These are phyloP conservation scores for Aureobasidium mangrovei DNA, from an alignment of 2,329 filamentous ascomycete genomes.

Conservation along the genomic window DNA sequence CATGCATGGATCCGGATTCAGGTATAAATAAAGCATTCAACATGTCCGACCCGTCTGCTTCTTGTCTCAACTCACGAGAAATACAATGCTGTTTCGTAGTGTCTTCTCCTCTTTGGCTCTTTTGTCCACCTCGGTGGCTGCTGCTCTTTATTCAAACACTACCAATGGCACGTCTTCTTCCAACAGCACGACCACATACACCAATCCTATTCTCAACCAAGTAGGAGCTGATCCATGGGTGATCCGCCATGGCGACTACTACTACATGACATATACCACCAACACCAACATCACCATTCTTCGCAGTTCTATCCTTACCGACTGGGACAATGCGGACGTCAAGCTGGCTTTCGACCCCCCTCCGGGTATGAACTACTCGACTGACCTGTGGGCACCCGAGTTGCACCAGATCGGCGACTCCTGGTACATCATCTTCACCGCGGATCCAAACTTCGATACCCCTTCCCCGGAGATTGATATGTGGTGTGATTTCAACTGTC, in stretches of 20 bases:
- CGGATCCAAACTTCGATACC: conserved; percentile 38
- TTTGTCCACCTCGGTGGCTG: background rate
- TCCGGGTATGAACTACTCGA: conserved; percentile 36
- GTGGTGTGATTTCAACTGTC: conserved; percentile 41
- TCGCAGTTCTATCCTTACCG: conserved; percentile 33
- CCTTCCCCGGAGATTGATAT: conserved; percentile 41
- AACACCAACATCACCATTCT: conserved; percentile 36
- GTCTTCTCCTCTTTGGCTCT: background rate
- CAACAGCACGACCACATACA: conserved; percentile 29
- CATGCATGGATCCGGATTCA: background rate
- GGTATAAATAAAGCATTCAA: background rate
- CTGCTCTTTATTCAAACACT: background rate
- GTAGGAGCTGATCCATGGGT: conserved; percentile 40
- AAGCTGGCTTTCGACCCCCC: conserved; percentile 36
- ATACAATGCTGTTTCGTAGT: background rate
- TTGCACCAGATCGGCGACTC: conserved; percentile 38
- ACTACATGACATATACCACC: conserved; percentile 40
- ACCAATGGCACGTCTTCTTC: background rate
- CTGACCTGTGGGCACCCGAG: conserved; percentile 44
- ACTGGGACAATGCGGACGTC: conserved; percentile 38
- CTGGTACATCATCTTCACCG: conserved; percentile 48
- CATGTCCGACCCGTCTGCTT: background rate
- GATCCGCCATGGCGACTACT: conserved; percentile 33
- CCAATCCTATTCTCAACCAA: conserved; percentile 36
- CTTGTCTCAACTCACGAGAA: background rate